Conservation (phyloP, 1,284 basidiomycete genomes). For the Puccinia brachypodii region DNA sequence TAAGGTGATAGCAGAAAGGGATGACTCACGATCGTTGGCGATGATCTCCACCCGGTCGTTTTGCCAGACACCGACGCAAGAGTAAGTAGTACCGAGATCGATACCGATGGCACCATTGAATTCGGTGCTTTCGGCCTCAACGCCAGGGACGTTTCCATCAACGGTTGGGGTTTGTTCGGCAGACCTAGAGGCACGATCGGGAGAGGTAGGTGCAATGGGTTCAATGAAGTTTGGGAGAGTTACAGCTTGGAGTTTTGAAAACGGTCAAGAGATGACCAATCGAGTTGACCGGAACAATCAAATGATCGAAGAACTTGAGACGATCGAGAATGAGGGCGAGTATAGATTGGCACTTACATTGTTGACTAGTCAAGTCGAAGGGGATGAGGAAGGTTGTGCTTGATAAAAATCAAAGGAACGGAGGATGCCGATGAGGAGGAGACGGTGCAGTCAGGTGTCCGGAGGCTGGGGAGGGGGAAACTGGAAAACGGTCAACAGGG, state of each 20-base stretch:
- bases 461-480: not conserved
- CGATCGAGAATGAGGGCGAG: not conserved
- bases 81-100: conserved; percentile 65
- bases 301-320: not conserved
- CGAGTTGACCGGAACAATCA: not conserved
- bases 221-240: not conserved
- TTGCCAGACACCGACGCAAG: conserved; percentile 72
- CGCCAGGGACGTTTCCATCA: conserved; percentile 41
- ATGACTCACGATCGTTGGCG: conserved; percentile 64
- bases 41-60: conserved; percentile 93
- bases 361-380: not conserved
- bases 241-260: no score
- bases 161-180: conserved; percentile 48
- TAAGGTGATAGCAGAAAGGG: not conserved
- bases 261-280: not conserved
- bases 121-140: conserved; percentile 33
- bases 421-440: not conserved
- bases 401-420: conserved; percentile 3
- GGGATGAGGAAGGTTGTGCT: not conserved
- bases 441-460: not conserved
- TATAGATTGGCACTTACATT: not conserved
- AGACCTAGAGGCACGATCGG: conserved; percentile 11
- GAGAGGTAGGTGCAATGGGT: not conserved
- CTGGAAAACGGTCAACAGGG: conserved; percentile 5
- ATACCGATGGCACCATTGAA: conserved; percentile 59